Percentiles rank a stretch among this genome's conserved stretches.
phyloP scores from a whole-genome alignment of 495 filamentous ascomycete species.

The Articulospora tetracladia region DNA sequence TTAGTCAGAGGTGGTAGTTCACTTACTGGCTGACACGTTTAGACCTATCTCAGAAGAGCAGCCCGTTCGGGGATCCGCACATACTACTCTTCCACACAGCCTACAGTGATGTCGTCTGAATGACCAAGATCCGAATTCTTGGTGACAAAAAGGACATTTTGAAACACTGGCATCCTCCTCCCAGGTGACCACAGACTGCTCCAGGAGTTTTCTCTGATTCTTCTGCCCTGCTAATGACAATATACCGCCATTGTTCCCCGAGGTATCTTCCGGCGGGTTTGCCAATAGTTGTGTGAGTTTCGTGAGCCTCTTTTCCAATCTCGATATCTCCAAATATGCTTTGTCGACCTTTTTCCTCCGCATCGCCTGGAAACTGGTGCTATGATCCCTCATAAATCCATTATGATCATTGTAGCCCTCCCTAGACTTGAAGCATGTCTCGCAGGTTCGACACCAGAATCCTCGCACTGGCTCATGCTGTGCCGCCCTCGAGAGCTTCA shows the following conservation, averaged over 20 bases:
- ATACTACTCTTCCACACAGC: slow-evolving; percentile 88
- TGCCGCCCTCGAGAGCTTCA: slow-evolving; percentile 90
- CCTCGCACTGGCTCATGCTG: slow-evolving; percentile 89
- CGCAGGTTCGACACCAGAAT: slow-evolving; percentile 91
- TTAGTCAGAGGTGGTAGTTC: not conserved
- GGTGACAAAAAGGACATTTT: slow-evolving; percentile 88
- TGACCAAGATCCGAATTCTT: slow-evolving; percentile 86
- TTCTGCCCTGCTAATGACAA: slow-evolving; percentile 38
- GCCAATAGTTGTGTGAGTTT: slow-evolving; percentile 83
- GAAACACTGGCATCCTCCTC: slow-evolving; percentile 81
- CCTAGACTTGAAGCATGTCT: slow-evolving; percentile 95
- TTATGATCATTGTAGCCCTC: slow-evolving; percentile 92
- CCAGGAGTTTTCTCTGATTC: slow-evolving; percentile 70
- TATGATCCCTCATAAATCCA: slow-evolving; percentile 67
- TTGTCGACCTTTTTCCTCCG: slow-evolving; percentile 78
- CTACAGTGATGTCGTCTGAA: slow-evolving; percentile 93
- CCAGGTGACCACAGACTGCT: slow-evolving; percentile 92
- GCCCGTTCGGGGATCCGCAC: slow-evolving; percentile 74
- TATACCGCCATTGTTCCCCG: slow-evolving; percentile 24
- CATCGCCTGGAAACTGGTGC: slow-evolving; percentile 57
- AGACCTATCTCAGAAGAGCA: slow-evolving; percentile 85
- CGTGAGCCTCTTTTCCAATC: slow-evolving; percentile 87
- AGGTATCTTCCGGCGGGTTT: slow-evolving; percentile 52
- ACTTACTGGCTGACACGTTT: slow-evolving; percentile 68
- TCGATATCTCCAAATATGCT: slow-evolving; percentile 76